Percentiles rank a stretch among this genome's conserved stretches.
phyloP scores from a whole-genome alignment of 2,329 filamentous ascomycete genomes.

The Cladosporium sp. region DNA sequence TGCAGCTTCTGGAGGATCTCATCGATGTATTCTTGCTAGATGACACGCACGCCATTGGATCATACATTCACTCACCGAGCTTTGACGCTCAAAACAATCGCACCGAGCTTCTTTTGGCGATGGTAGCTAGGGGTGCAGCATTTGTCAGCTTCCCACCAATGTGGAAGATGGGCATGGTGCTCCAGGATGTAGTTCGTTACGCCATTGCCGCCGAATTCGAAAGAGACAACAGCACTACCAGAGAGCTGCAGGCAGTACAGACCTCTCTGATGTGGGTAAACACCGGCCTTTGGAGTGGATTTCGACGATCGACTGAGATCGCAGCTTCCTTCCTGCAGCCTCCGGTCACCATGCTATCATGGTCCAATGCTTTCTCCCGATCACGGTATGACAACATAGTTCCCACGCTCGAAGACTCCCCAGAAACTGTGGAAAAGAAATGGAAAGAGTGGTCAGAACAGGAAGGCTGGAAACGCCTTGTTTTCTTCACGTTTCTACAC shows the following conservation, averaged over 20 bases:
- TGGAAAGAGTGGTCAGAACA: conserved; percentile 61
- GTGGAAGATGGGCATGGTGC: conserved; percentile 53
- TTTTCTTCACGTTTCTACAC: conserved; percentile 59
- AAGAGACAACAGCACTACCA: conserved; percentile 43
- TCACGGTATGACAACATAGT: conserved; percentile 35
- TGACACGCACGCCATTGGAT: conserved; percentile 51
- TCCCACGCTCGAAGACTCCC: conserved; percentile 50
- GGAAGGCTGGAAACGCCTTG: conserved; percentile 64
- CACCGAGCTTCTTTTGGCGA: conserved; percentile 55
- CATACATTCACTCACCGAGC: conserved; percentile 57
- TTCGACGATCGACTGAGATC: conserved; percentile 54
- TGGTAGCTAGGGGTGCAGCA: conserved; percentile 55
- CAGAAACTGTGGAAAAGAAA: conserved; percentile 54
- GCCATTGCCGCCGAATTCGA: conserved; percentile 38
- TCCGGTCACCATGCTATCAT: conserved; percentile 45
- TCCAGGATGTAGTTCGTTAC: conserved; percentile 45
- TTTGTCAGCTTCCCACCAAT: conserved; percentile 53
- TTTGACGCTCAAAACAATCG: conserved; percentile 51
- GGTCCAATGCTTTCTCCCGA: conserved; percentile 22
- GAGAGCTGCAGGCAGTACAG: conserved; percentile 48
- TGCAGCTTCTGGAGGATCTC: conserved; percentile 56
- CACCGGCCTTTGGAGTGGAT: conserved; percentile 55
- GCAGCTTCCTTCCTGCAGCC: conserved; percentile 53
- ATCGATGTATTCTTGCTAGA: conserved; percentile 55
- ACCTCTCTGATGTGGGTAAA: conserved; percentile 45